These are phyloP conservation scores for Entomortierella beljakovae DNA, from an alignment of 192 early-diverging fungal genomes.

Conservation along the genomic window DNA sequence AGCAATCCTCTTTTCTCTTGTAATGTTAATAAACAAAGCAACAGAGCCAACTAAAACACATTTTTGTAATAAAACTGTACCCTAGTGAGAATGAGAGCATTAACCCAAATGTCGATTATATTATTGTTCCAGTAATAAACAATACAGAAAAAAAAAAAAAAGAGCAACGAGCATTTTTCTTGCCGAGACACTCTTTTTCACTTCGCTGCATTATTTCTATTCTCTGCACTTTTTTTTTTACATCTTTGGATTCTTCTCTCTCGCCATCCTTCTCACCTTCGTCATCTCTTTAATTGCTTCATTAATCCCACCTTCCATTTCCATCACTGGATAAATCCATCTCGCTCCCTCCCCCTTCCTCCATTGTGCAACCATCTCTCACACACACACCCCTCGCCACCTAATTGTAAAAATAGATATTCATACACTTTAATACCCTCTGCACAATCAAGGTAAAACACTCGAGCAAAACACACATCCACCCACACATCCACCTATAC, in stretches of 20 bases:
- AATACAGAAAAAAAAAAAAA: neutral
- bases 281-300: neutral
- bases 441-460: no score
- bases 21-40: no score
- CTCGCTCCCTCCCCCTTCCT: neutral
- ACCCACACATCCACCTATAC: no score
- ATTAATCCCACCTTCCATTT: slow-evolving; percentile 11
- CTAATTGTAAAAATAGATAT: no score
- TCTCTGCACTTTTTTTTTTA: slow-evolving; percentile 1
- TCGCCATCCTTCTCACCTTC: neutral
- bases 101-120: neutral
- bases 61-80: no score
- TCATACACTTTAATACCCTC: no score
- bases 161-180: neutral
- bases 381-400: no score
- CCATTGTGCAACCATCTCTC: no score
- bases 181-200: neutral
- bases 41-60: no score
- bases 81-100: neutral
- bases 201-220: neutral
- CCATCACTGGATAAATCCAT: slow-evolving; percentile 10
- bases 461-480: no score
- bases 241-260: slow-evolving; percentile 13
- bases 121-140: no score
- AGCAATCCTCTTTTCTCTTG: no score